phyloP scores from a whole-genome alignment of 371 early-diverging fungal species.

The Fennellomyces sp. region DNA sequence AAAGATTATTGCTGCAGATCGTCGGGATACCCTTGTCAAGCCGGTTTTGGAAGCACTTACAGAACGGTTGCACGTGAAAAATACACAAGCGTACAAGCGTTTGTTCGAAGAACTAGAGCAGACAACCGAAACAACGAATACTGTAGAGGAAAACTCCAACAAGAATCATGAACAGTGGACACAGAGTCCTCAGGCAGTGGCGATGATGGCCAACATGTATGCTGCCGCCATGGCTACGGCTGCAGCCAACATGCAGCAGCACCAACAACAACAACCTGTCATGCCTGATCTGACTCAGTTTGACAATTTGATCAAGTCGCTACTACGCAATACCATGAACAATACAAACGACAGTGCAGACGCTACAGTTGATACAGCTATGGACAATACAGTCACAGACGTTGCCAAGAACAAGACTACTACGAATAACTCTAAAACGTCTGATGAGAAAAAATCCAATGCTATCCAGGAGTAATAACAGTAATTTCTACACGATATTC shows the following conservation, averaged over 20 bases:
- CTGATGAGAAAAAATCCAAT: background rate
- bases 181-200: slow-evolving; percentile 21
- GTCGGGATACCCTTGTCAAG: slow-evolving; percentile 72
- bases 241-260: slow-evolving; percentile 11
- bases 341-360: no score
- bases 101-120: slow-evolving; percentile 68
- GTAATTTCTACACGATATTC: background rate
- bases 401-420: background rate
- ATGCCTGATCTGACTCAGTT: slow-evolving; percentile 22
- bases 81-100: slow-evolving; percentile 72
- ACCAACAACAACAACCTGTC: slow-evolving; percentile 10
- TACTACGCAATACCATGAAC: slow-evolving; percentile 11
- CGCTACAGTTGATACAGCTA: background rate
- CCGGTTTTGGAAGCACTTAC: slow-evolving; percentile 56
- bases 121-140: background rate
- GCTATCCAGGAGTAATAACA: background rate
- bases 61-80: slow-evolving; percentile 61
- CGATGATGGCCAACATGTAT: slow-evolving; percentile 30
- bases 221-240: slow-evolving; percentile 25
- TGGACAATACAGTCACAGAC: background rate
- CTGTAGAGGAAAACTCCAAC: background rate
- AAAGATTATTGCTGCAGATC: slow-evolving; percentile 80
- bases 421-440: background rate
- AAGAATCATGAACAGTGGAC: slow-evolving; percentile 11
- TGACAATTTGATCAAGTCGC: slow-evolving; percentile 20